Evolutionary conservation across 768 basidiomycete species (phyloP).

Genomic region (Suillus luteus): DNA sequence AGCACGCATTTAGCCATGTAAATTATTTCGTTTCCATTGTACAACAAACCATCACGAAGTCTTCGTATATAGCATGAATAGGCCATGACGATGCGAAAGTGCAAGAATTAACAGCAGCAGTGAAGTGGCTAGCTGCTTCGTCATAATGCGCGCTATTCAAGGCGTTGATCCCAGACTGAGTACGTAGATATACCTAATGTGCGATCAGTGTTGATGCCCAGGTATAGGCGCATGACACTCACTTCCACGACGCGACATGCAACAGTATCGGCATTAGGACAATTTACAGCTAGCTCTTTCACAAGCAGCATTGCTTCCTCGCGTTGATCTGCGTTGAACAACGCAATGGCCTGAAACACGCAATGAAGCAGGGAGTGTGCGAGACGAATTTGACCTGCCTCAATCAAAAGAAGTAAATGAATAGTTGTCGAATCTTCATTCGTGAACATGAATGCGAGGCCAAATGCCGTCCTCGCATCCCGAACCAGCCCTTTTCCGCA

Average conservation of each 20-base stretch:
- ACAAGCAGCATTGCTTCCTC: background rate
- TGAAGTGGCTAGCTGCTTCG: background rate
- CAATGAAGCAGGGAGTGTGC: background rate
- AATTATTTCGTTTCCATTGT: too few relatives aligned
- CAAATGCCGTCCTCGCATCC: background rate
- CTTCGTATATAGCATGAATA: too few relatives aligned
- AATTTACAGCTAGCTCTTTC: background rate
- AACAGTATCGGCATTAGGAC: background rate
- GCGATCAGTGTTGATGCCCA: background rate
- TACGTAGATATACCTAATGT: background rate
- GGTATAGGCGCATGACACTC: background rate
- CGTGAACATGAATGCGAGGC: background rate
- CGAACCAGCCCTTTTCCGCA: background rate
- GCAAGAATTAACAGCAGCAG: too few relatives aligned
- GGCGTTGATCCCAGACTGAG: background rate
- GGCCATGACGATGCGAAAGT: too few relatives aligned
- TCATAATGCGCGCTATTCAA: background rate
- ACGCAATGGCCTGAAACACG: background rate
- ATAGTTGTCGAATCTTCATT: background rate
- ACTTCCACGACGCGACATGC: background rate
- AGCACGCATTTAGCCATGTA: too few relatives aligned
- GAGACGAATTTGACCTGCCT: background rate
- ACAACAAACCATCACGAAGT: too few relatives aligned
- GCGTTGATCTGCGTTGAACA: background rate
- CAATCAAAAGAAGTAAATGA: background rate